These are phyloP conservation scores for Aspergillus sp. DNA, from an alignment of 2,329 filamentous ascomycete species.

Conservation along the genomic window DNA sequence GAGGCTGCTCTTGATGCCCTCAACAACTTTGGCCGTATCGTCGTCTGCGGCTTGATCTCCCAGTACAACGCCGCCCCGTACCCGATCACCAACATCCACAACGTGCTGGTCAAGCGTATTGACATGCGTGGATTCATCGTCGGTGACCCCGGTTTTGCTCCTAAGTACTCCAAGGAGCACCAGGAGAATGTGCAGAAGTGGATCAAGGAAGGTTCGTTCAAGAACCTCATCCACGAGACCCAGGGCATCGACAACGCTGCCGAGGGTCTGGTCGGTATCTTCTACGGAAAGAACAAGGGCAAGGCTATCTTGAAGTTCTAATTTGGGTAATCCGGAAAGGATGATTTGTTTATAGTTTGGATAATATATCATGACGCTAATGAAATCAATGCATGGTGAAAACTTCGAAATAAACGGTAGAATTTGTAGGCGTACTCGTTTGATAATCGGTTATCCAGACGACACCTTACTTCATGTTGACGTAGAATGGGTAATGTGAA, in stretches of 20 bases:
- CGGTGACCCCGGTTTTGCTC: slow-evolving; percentile 58
- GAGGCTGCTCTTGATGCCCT: slow-evolving; percentile 62
- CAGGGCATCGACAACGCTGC: slow-evolving; percentile 73
- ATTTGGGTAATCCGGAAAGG: slow-evolving; percentile 3
- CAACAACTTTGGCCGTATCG: slow-evolving; percentile 63
- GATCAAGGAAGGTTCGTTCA: slow-evolving; percentile 71
- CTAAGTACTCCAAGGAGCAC: slow-evolving; percentile 64
- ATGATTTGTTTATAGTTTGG: too few relatives aligned
- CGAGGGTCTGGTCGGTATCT: slow-evolving; percentile 69
- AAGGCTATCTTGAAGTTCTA: slow-evolving; percentile 74
- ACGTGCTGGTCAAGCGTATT: slow-evolving; percentile 64
- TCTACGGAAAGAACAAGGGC: slow-evolving; percentile 76
- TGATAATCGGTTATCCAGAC: too few relatives aligned
- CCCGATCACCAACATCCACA: slow-evolving; percentile 61
- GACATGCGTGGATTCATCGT: slow-evolving; percentile 73
- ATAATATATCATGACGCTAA: too few relatives aligned
- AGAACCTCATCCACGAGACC: slow-evolving; percentile 63
- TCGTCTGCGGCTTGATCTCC: slow-evolving; percentile 65
- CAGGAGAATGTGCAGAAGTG: slow-evolving; percentile 71
- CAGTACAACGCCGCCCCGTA: slow-evolving; percentile 71
- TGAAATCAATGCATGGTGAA: too few relatives aligned
- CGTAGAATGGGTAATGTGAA: too few relatives aligned
- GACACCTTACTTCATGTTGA: too few relatives aligned
- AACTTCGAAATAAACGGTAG: too few relatives aligned
- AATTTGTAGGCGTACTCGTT: too few relatives aligned